These are phyloP conservation scores for Suhomyces taliae DNA, from an alignment of 1,139 yeast genomes.

Conservation along the genomic window DNA sequence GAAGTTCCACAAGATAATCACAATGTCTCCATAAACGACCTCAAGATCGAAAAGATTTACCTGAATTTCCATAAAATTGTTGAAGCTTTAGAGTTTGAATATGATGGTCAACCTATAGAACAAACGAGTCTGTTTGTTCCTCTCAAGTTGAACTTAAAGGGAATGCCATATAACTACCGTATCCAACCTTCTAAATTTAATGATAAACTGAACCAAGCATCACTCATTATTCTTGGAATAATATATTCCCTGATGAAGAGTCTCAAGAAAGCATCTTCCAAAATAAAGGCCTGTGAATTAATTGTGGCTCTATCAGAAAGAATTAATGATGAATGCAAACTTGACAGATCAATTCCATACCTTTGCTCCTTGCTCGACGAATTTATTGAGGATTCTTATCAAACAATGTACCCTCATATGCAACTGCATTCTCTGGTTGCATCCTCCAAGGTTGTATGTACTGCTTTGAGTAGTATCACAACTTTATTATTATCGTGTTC, in stretches of 20 bases:
- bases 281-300: constrained; percentile 73
- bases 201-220: constrained; percentile 43
- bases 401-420: background rate
- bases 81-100: constrained; percentile 45
- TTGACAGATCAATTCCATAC: constrained; percentile 85
- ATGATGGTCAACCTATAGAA: constrained; percentile 15
- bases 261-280: constrained; percentile 59
- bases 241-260: constrained; percentile 67
- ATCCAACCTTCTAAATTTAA: constrained; percentile 36
- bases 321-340: constrained; percentile 76
- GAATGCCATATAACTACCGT: constrained; percentile 41
- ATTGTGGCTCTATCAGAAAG: constrained; percentile 75
- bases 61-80: constrained; percentile 55
- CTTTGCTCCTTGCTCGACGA: constrained; percentile 52
- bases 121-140: constrained; percentile 20
- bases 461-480: constrained; percentile 56
- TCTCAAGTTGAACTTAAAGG: constrained; percentile 53
- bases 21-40: constrained; percentile 49
- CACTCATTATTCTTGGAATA: constrained; percentile 62
- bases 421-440: constrained; percentile 3
- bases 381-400: constrained; percentile 16
- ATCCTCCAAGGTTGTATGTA: constrained; percentile 53
- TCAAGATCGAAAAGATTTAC: constrained; percentile 58
- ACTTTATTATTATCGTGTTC: constrained; percentile 66
- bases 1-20: constrained; percentile 19